phyloP scores from a whole-genome alignment of 2,329 filamentous ascomycete genomes.

The Apiospora aurea region DNA sequence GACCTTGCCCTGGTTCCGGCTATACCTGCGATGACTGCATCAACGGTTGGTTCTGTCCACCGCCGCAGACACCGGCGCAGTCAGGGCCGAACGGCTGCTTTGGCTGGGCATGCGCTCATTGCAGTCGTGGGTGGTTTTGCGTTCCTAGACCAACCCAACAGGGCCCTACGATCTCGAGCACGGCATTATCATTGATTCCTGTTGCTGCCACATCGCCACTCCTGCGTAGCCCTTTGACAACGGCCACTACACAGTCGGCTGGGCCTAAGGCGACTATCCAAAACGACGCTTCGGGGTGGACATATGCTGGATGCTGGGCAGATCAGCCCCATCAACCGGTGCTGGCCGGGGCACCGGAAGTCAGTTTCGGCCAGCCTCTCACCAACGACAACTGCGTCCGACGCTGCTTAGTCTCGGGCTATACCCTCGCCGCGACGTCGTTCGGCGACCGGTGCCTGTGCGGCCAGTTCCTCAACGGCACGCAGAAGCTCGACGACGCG shows the following conservation, averaged over 20 bases:
- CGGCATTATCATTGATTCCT: background rate
- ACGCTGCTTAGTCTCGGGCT: slow-evolving; percentile 55
- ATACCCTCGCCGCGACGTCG: slow-evolving; percentile 56
- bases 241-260: background rate
- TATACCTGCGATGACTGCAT: slow-evolving; percentile 47
- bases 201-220: background rate
- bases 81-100: slow-evolving; percentile 44
- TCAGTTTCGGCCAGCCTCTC: slow-evolving; percentile 30
- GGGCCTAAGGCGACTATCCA: slow-evolving; percentile 13
- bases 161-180: background rate
- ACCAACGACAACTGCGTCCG: slow-evolving; percentile 50
- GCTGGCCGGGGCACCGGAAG: slow-evolving; percentile 31
- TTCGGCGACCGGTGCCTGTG: slow-evolving; percentile 58
- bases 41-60: slow-evolving; percentile 48
- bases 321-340: slow-evolving; percentile 36
- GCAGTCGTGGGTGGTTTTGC: slow-evolving; percentile 47
- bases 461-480: slow-evolving; percentile 48
- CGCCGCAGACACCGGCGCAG: slow-evolving; percentile 43
- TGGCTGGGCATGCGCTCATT: slow-evolving; percentile 47
- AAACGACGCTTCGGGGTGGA: slow-evolving; percentile 31
- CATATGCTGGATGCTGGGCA: slow-evolving; percentile 42
- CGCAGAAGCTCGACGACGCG: slow-evolving; percentile 50
- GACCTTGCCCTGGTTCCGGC: slow-evolving; percentile 45
- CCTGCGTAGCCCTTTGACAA: background rate
- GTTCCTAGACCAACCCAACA: slow-evolving; percentile 35